phyloP scores from a whole-genome alignment of 2,329 filamentous ascomycete species.

The Phaeoacremonium minimum region DNA sequence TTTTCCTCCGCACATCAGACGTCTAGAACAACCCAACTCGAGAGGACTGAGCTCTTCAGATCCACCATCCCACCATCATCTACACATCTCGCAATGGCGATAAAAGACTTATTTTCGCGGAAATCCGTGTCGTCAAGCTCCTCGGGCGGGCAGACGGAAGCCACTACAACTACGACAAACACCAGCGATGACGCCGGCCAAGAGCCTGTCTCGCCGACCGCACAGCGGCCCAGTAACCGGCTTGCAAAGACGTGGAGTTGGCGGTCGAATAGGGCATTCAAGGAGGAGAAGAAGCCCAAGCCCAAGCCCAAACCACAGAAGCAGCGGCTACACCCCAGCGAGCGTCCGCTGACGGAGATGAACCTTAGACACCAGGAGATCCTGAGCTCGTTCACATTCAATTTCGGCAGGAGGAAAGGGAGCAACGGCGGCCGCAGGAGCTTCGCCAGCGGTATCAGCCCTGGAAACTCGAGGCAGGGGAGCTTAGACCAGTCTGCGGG shows the following conservation, averaged over 20 bases:
- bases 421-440: slow-evolving; percentile 11
- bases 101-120: no score
- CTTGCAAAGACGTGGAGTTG: no score
- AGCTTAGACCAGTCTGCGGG: slow-evolving; percentile 21
- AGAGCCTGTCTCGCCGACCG: slow-evolving; percentile 6
- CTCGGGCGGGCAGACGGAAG: no score
- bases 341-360: slow-evolving; percentile 37
- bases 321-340: slow-evolving; percentile 32
- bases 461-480: slow-evolving; percentile 34
- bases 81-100: no score
- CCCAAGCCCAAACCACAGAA: slow-evolving; percentile 13
- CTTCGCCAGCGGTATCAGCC: slow-evolving; percentile 31
- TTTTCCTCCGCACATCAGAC: no score
- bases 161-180: neutral
- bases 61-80: no score
- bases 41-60: no score
- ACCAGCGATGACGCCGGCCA: slow-evolving; percentile 1
- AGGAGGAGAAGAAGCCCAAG: slow-evolving; percentile 19
- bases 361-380: slow-evolving; percentile 43
- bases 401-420: slow-evolving; percentile 31
- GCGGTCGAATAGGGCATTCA: no score
- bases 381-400: slow-evolving; percentile 39
- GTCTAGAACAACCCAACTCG: no score
- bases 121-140: no score
- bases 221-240: slow-evolving; percentile 1